Evolutionary conservation across 495 filamentous ascomycete genomes (phyloP).

Genomic region (Neurospora intermedia): DNA sequence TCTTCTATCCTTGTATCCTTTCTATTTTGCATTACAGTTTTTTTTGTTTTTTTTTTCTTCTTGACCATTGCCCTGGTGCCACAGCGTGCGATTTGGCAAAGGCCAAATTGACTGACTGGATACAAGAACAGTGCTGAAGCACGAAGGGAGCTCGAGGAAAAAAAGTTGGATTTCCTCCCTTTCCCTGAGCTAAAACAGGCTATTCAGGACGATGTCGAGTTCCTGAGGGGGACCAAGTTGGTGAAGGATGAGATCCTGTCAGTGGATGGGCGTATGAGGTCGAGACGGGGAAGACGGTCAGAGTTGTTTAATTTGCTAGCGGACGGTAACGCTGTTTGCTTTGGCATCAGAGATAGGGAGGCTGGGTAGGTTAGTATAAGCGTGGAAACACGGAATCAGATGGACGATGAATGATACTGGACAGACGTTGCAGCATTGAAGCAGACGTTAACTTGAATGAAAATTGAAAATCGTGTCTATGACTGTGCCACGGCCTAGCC

Average conservation of each 20-base stretch:
- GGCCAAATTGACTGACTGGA: too few species aligned
- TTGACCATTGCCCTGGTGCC: too few species aligned
- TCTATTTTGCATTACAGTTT: too few species aligned
- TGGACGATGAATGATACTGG: background rate
- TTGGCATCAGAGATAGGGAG: background rate
- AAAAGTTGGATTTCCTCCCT: slow-evolving; percentile 47
- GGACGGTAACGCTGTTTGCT: slow-evolving; percentile 4
- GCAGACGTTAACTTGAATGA: background rate
- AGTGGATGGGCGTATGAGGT: slow-evolving; percentile 77
- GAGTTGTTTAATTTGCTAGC: slow-evolving; percentile 25
- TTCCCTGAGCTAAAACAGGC: slow-evolving; percentile 54
- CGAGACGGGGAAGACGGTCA: slow-evolving; percentile 59
- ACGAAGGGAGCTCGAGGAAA: slow-evolving; percentile 13
- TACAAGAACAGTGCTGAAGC: slow-evolving; percentile 10
- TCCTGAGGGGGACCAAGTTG: slow-evolving; percentile 47
- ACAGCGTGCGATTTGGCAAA: too few species aligned
- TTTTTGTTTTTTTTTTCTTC: too few species aligned
- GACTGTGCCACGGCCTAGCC: background rate
- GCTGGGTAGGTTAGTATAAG: background rate
- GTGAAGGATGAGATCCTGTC: slow-evolving; percentile 48
- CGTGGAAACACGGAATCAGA: background rate
- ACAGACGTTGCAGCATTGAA: background rate
- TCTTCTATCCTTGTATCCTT: too few species aligned
- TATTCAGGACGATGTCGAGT: slow-evolving; percentile 55
- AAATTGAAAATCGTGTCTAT: background rate